Evolutionary conservation across 1,284 basidiomycete genomes (phyloP), one percentile per base, ranked within the genome.

Genomic region (Fomitopsis palustris): DNA sequence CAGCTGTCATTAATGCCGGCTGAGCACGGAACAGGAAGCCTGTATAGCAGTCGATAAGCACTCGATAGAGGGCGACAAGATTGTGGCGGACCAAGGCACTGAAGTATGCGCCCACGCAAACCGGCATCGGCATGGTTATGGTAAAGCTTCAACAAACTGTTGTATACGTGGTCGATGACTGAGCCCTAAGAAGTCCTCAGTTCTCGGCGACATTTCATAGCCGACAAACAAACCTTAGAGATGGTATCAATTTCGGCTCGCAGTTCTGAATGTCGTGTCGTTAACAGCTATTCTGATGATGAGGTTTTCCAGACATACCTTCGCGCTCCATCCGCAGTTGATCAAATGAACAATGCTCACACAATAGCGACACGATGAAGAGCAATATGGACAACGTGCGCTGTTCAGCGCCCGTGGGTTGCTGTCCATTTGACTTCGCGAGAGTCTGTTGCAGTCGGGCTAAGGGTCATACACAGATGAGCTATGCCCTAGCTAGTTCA

Each of bases 1-100:
- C 85, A 58, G 87, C 75, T 0, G 92, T 91, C 86, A 98, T 95
- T 60, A 98, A 76, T 0, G 87, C 88, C 1, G 96, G 96, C 64
- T 95, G 89, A 6, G 94, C 87, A n/a, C 93, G 88, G 77, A 95
- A 98, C 4, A 99, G 74, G 70, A 92, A 96, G 8, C 92, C 92
- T 90, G 58, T 16, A 31, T 38, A 23, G 17, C 47, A 53, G 39
- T 17, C 33, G 39, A 33, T 57, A 62, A 43, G 9, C 8, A 61
- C 38, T n/a, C 3, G 29, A 12, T 35, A 29, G 16, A 38, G 37
- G 17, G 12, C 9, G 17, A 3, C 12, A 4, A 31, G 12, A 4
- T 3, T 9, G 23, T n/a, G 8, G 29, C 79, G 42, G 62, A 90
- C 92, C 95, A 31, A 99, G 77, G 67, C 93, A 95, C 64, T 94